Base-by-base conservation (phyloP, 1,284 basidiomycete species). In the Cutaneotrichosporon mucoides region DNA sequence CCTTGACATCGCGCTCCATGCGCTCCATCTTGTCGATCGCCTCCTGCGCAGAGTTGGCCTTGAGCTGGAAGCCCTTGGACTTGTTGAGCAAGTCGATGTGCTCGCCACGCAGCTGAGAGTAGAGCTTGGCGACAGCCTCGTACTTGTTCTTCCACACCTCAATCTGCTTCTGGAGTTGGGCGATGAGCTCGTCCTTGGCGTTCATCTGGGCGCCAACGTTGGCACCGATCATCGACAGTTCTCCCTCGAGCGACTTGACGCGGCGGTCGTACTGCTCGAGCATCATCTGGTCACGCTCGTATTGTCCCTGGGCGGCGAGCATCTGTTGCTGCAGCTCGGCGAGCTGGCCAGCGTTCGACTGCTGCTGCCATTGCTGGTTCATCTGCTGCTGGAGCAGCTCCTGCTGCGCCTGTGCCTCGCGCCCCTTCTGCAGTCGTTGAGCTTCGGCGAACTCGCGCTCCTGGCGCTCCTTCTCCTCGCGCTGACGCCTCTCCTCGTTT, bases 11-110 rank as follows among this genome's bases (percentile, higher is more conserved):
- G 41, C 94, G 83, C 76, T 99, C 96, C 94, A 99, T 99, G 61
- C 94, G 84, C 79, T 99, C 96, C 93, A 99, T 98, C 71, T 88
- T 88, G 78, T 99, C 95, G 55, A 99, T 89, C n/a, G 95, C 92
- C 79, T 99, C 96, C 76, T 98, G 95, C 0, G 96, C 94, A 56
- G 93, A 97, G 76, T 94, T 96, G 16, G 96, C 96, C 79, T 97
- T 98, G 70, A 99, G 85, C 76, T 99, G 94, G 84, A 96, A 85
- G 72, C 92, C 89, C 82, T 99, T 99, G 83, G 91, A 95, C 80
- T 96, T 98, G 70, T 88, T 85, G 52, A 99, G 85, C 86, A 99
- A 90, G 71, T 99, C 96, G 56, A 99, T 83, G 77, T 99, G 96
- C 77, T 99, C 96, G 38, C 90, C 89, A 49, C 96, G 89, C 10